Percentiles rank a stretch among this genome's conserved stretches.
These are phyloP conservation scores for Nicotiana undulata DNA, from an alignment of 257 asterid species.

Conservation along the genomic window DNA sequence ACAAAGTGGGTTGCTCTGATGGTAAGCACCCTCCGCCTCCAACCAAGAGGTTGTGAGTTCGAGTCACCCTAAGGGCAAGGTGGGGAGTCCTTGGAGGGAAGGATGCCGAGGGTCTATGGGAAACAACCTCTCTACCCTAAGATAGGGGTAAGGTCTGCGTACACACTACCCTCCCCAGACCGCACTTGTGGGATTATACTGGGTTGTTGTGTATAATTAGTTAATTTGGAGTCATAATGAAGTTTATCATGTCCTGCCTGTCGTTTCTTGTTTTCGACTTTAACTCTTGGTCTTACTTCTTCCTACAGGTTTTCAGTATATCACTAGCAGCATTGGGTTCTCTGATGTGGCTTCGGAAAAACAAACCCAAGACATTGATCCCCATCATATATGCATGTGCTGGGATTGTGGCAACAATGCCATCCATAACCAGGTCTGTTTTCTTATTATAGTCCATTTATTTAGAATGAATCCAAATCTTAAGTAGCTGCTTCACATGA, in stretches of 20 bases:
- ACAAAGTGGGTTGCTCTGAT: too few relatives aligned
- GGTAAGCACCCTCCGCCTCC: too few relatives aligned
- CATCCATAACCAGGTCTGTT: constrained; percentile 73
- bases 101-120: too few relatives aligned
- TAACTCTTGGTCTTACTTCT: background rate
- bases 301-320: constrained; percentile 66
- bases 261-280: background rate
- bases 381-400: constrained; percentile 87
- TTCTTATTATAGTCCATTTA: background rate
- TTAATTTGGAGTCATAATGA: background rate
- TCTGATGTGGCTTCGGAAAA: constrained; percentile 93
- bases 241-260: background rate
- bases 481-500: background rate
- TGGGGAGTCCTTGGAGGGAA: too few relatives aligned
- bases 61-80: too few relatives aligned
- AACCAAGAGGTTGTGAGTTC: too few relatives aligned
- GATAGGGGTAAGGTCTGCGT: too few relatives aligned
- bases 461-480: background rate
- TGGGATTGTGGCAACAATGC: constrained; percentile 89
- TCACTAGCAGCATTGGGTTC: constrained; percentile 94
- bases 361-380: constrained; percentile 85
- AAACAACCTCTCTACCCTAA: too few relatives aligned
- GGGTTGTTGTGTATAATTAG: too few relatives aligned
- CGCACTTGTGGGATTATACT: too few relatives aligned
- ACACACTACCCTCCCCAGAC: too few relatives aligned